Conservation (phyloP, 805 yeast species). For the Lipomyces starkeyi region DNA sequence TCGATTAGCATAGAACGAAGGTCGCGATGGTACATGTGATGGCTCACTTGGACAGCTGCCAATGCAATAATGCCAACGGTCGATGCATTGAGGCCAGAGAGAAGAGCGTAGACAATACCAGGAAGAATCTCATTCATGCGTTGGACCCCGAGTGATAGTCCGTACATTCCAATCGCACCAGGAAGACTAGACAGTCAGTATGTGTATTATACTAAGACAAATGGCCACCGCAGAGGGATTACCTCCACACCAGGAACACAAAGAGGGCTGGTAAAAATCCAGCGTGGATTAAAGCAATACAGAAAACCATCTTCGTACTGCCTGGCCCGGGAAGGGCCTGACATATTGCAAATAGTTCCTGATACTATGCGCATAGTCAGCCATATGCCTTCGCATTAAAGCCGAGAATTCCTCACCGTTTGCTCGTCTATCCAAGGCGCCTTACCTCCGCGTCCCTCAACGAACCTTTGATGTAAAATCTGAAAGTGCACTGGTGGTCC, state of each 20-base stretch:
- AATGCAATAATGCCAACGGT: constrained; percentile 22
- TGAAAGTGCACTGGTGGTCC: constrained; percentile 19
- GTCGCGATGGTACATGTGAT: not conserved
- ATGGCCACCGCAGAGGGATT: not conserved
- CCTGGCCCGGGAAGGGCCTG: constrained; percentile 15
- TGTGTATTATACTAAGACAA: not conserved
- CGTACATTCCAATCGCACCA: constrained; percentile 15
- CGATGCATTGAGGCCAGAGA: constrained; percentile 18
- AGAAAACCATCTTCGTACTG: constrained; percentile 10
- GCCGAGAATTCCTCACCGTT: constrained; percentile 7
- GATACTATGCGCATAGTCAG: not conserved
- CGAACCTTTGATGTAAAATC: not conserved
- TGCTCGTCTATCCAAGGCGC: constrained; percentile 13
- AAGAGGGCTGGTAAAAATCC: constrained; percentile 2
- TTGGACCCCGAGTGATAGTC: constrained; percentile 10
- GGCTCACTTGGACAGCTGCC: constrained; percentile 9
- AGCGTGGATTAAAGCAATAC: constrained; percentile 1
- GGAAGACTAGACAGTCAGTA: constrained; percentile 11
- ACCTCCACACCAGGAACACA: constrained; percentile 12
- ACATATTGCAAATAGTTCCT: constrained; percentile 14
- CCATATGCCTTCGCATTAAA: not conserved
- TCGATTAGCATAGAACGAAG: not conserved
- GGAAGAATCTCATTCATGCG: constrained; percentile 3
- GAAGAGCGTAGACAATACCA: constrained; percentile 11
- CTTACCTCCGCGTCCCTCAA: not conserved